Base-by-base conservation (phyloP, 768 basidiomycete genomes). In the Fomitopsis serialis region DNA sequence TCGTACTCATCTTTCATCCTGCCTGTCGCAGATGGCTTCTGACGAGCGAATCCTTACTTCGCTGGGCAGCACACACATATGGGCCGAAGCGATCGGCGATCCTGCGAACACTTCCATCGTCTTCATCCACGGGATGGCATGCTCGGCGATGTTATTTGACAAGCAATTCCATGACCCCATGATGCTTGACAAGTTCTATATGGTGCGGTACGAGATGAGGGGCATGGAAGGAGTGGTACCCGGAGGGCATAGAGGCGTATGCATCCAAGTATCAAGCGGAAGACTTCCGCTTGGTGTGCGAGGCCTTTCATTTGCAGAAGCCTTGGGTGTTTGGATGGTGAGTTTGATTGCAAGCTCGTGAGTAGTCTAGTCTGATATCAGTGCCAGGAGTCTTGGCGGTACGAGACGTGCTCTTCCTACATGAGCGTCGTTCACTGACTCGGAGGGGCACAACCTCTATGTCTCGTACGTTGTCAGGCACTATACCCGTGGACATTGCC, bases 41-140 rank as follows among this genome's bases (percentile, higher is more conserved):
- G 13, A 40, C 4, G 35, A 36, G 24, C 37, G 42, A 12, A 25
- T 53, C 9, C 53, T 72, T 17, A 61, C 61, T 35, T 73, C 72
- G n/a, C 60, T 66, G 29, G 75, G 76, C 55, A 75, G 74, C 19
- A 73, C 71, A 9, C 57, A 48, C 25, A 68, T 78, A 40, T 75
- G 67, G 52, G 74, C 74, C 2, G 67, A 71, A 49, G 71, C 74
- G 1, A 61, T 62, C n/a, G 75, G 74, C 15, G 57, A 74, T 53
- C 65, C 67, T 17, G 54, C 55, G 24, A 72, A 72, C 50, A 70
- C 65, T 29, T 63, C 69, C 42, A 52, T 78, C 24, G 70, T 77
- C 42, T 74, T 77, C 57, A 61, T 75, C 17, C 74, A 74, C 57
- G 75, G 75, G 2, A 62, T 78, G 51, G 62, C 64, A 7, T 63